These are phyloP conservation scores for Leccinum disarticulatum DNA, from an alignment of 768 basidiomycete species.

Conservation along the genomic window DNA sequence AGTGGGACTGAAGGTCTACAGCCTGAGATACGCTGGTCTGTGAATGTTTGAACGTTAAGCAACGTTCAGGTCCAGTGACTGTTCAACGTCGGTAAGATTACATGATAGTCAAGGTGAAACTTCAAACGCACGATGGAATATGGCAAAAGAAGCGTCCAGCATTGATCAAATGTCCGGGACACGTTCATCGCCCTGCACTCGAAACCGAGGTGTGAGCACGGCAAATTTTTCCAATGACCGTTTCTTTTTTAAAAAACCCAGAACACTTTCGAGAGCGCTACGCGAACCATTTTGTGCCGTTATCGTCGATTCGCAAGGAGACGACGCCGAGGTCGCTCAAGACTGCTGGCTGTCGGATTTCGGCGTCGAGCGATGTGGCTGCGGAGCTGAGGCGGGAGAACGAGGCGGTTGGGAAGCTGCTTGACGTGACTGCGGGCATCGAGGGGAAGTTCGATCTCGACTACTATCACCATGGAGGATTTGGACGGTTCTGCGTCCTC, in stretches of 20 bases:
- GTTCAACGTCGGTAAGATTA: not conserved
- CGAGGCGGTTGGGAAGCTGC: too few species aligned
- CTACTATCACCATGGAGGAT: not conserved
- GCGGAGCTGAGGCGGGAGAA: slow-evolving; percentile 20
- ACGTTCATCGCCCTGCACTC: slow-evolving; percentile 92
- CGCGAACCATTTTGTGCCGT: slow-evolving; percentile 64
- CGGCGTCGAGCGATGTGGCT: slow-evolving; percentile 38
- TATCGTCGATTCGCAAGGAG: slow-evolving; percentile 43
- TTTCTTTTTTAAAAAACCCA: too few species aligned
- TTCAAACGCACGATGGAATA: too few species aligned
- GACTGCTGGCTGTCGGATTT: slow-evolving; percentile 42
- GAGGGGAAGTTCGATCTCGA: slow-evolving; percentile 28
- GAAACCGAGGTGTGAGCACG: slow-evolving; percentile 47
- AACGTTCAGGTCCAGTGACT: slow-evolving; percentile 6
- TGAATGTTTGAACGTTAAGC: not conserved
- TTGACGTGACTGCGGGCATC: too few species aligned
- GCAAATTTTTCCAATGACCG: not conserved
- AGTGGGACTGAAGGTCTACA: slow-evolving; percentile 17
- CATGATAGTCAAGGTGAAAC: too few species aligned
- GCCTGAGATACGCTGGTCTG: slow-evolving; percentile 15
- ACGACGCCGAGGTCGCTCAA: slow-evolving; percentile 39
- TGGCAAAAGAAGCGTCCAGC: slow-evolving; percentile 11
- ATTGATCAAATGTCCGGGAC: slow-evolving; percentile 93
- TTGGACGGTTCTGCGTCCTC: not conserved
- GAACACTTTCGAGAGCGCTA: slow-evolving; percentile 73